phyloP scores from a whole-genome alignment of 805 yeast species.

The Candida easanensis region DNA sequence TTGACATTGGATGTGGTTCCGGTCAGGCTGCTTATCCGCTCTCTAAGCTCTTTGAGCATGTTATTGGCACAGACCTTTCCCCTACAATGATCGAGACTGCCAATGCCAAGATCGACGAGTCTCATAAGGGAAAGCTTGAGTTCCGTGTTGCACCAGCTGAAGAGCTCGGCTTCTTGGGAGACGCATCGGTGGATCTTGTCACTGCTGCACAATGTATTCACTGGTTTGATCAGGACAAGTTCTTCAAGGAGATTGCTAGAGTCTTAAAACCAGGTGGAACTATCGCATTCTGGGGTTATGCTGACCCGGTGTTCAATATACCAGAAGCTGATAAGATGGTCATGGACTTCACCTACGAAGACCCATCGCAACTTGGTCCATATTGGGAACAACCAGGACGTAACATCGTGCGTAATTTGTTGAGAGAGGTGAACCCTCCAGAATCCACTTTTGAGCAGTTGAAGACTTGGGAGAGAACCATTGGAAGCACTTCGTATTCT shows the following conservation, averaged over 20 bases:
- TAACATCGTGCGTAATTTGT: slow-evolving; percentile 42
- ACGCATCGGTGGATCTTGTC: slow-evolving; percentile 54
- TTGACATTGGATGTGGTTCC: slow-evolving; percentile 82
- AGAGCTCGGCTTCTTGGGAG: slow-evolving; percentile 28
- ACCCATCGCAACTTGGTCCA: slow-evolving; percentile 51
- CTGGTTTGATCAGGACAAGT: slow-evolving; percentile 65
- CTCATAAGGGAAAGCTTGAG: slow-evolving; percentile 15
- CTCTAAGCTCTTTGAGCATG: slow-evolving; percentile 39
- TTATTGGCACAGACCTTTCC: slow-evolving; percentile 65
- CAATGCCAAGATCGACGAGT: slow-evolving; percentile 20
- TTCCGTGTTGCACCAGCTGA: slow-evolving; percentile 26
- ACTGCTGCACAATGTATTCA: slow-evolving; percentile 87
- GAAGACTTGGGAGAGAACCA: slow-evolving; percentile 25
- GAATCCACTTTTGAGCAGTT: slow-evolving; percentile 39
- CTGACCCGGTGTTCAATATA: slow-evolving; percentile 60
- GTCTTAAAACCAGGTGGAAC: slow-evolving; percentile 63
- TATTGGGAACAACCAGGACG: slow-evolving; percentile 91
- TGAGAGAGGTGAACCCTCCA: slow-evolving; percentile 44
- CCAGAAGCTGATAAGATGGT: slow-evolving; percentile 56
- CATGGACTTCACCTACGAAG: slow-evolving; percentile 48
- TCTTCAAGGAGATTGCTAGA: slow-evolving; percentile 47
- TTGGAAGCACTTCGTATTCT: slow-evolving; percentile 6
- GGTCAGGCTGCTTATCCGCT: slow-evolving; percentile 67
- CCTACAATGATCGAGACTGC: slow-evolving; percentile 53
- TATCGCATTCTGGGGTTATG: slow-evolving; percentile 75